Evolutionary conservation across 1,284 basidiomycete species (phyloP).

Genomic region (Mycena sp.): DNA sequence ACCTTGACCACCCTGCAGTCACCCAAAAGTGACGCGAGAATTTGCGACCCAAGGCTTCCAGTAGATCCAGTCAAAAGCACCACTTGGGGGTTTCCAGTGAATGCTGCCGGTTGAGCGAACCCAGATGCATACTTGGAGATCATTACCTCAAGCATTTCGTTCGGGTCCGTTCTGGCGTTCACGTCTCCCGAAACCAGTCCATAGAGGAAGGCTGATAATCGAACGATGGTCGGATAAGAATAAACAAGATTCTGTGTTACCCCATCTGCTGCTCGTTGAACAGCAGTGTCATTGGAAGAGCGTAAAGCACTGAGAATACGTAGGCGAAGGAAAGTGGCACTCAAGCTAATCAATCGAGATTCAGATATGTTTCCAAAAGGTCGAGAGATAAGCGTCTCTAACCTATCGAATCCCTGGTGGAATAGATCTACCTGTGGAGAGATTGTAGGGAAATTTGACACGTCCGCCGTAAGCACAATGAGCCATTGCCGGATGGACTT

Average conservation of each 20-base stretch:
- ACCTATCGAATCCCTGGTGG: slow-evolving; percentile 53
- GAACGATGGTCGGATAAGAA: slow-evolving; percentile 35
- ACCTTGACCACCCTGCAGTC: not conserved
- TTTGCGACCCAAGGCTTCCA: slow-evolving; percentile 41
- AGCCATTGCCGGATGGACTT: slow-evolving; percentile 41
- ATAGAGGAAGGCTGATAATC: slow-evolving; percentile 29
- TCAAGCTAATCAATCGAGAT: too few relatives aligned
- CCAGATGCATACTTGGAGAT: not conserved
- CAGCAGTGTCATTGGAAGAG: slow-evolving; percentile 7
- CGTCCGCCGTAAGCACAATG: slow-evolving; percentile 36
- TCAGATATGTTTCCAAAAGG: not conserved
- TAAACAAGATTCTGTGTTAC: slow-evolving; percentile 42
- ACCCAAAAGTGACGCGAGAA: slow-evolving; percentile 32
- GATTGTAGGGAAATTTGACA: slow-evolving; percentile 25
- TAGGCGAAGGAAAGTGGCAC: slow-evolving; percentile 36
- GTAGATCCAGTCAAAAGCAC: slow-evolving; percentile 45
- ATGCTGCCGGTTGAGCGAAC: not conserved
- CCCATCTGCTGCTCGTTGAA: slow-evolving; percentile 13
- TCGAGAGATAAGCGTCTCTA: not conserved
- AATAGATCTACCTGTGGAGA: slow-evolving; percentile 42
- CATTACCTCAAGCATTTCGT: not conserved
- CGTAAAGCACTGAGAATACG: slow-evolving; percentile 34
- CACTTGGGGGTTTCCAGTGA: not conserved
- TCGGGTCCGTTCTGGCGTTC: not conserved
- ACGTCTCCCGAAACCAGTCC: slow-evolving; percentile 8